These are phyloP conservation scores for Diutina rugosa DNA, from an alignment of 1,139 yeast species.

Conservation along the genomic window DNA sequence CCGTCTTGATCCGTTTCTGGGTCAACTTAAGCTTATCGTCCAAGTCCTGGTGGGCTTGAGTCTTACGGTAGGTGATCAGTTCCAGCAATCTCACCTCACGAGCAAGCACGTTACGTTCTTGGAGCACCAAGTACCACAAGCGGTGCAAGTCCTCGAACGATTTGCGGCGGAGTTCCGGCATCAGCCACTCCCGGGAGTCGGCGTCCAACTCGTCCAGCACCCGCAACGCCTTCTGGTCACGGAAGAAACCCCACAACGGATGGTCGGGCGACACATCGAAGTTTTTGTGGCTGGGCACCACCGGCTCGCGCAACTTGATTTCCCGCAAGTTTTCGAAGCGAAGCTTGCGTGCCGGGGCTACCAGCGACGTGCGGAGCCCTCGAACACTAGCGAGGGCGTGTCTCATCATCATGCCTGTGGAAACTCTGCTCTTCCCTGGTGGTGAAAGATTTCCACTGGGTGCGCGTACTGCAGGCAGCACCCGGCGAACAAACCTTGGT, in stretches of 20 bases:
- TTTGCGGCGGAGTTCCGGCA: conserved; percentile 82
- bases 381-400: neutral
- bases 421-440: neutral
- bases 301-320: conserved; percentile 62
- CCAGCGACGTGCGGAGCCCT: neutral
- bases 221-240: conserved; percentile 42
- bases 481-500: neutral
- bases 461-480: neutral
- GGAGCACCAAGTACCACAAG: conserved; percentile 78
- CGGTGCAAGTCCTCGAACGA: conserved; percentile 85
- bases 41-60: conserved; percentile 15
- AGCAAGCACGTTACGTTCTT: conserved; percentile 68
- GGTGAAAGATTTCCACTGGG: neutral
- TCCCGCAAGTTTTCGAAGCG: conserved; percentile 15
- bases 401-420: neutral
- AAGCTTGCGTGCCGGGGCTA: conserved; percentile 6
- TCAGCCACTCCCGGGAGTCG: conserved; percentile 70
- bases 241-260: conserved; percentile 91
- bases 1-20: conserved; percentile 63
- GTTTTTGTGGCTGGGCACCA: conserved; percentile 68
- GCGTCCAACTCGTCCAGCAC: conserved; percentile 41
- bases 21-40: conserved; percentile 25
- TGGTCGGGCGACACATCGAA: conserved; percentile 70
- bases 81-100: conserved; percentile 51
- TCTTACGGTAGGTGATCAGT: conserved; percentile 15